These are phyloP conservation scores for Rasamsonia emersonii DNA, from an alignment of 2,329 filamentous ascomycete genomes.

Conservation along the genomic window DNA sequence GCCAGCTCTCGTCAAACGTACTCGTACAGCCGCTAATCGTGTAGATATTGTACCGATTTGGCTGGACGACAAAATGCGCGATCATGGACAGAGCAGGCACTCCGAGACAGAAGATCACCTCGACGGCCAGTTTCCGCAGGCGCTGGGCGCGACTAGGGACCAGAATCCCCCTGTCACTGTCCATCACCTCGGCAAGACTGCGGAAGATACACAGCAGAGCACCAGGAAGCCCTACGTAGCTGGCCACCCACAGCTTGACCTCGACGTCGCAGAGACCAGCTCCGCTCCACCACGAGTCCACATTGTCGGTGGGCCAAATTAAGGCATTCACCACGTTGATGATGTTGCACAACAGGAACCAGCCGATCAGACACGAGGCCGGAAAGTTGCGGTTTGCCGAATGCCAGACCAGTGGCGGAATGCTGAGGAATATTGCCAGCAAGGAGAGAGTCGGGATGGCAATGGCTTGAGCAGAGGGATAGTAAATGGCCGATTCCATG, in stretches of 20 bases:
- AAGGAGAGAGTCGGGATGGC: slow-evolving; percentile 42
- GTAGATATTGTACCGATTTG: slow-evolving; percentile 49
- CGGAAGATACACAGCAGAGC: slow-evolving; percentile 51
- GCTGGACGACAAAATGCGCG: slow-evolving; percentile 53
- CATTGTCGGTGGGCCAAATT: slow-evolving; percentile 55
- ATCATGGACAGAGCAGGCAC: slow-evolving; percentile 48
- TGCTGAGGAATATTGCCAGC: slow-evolving; percentile 43
- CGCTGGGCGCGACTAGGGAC: slow-evolving; percentile 42
- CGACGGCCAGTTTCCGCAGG: slow-evolving; percentile 39
- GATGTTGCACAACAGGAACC: slow-evolving; percentile 49
- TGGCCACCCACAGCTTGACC: slow-evolving; percentile 48
- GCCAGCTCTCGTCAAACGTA: slow-evolving; percentile 49
- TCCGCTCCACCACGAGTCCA: slow-evolving; percentile 49
- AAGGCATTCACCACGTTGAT: slow-evolving; percentile 54
- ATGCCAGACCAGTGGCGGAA: slow-evolving; percentile 54
- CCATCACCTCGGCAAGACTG: slow-evolving; percentile 51
- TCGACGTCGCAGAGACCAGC: slow-evolving; percentile 56
- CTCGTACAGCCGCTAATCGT: slow-evolving; percentile 52
- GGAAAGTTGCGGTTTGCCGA: slow-evolving; percentile 52
- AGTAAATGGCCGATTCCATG: too few relatives aligned
- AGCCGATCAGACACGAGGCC: slow-evolving; percentile 48
- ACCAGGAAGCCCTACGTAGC: slow-evolving; percentile 44
- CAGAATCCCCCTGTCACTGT: slow-evolving; percentile 48
- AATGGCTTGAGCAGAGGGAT: slow-evolving; percentile 24
- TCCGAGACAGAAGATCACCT: slow-evolving; percentile 48